Evolutionary conservation across 495 filamentous ascomycete genomes (phyloP), one percentile per base, ranked within the genome.

Genomic region (Aspergillus ellipticus): DNA sequence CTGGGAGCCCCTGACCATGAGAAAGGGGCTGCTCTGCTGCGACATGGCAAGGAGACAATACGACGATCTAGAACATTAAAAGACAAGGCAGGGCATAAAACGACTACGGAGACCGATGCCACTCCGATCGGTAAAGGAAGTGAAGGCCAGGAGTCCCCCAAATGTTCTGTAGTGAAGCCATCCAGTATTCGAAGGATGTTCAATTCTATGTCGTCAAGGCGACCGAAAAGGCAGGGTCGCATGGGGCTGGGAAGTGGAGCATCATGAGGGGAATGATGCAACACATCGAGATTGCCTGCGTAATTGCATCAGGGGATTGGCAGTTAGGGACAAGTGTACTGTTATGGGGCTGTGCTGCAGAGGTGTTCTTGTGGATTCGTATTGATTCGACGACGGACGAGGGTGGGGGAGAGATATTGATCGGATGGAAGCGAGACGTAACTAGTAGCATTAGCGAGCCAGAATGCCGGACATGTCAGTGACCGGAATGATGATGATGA

Each of bases 161-260:
- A 61, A 10, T 51, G 6, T 3, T 53, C 41, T 41, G 28, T 50
- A 8, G 15, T 56, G 19, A 65, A 60, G 50, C 33, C 56, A n/a
- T 54, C 52, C 9, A 54, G 22, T 9, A 53, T 62, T 19, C 57
- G 62, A n/a, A 52, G 55, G 19, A 51, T 65, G 24, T 60, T 65
- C 35, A 59, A 59, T 46, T 65, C 62, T 17, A 62, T 65, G 57
- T 56, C 59, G 13, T 35, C 50, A 5, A 53, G 58, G n/a, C 42
- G 20, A 54, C 26, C 56, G 29, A 65, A 50, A 45, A 58, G 54
- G 42, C 39, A 49, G 51, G 37, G 19, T 50, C 59, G 59, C 39
- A 31, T 47, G 37, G 48, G 51, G 16, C 47, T 53, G 29, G 48
- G 42, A 24, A 54, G 59, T 57, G 59, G 59, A 58, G 53, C 43